Conservation (phyloP, 1,139 yeast genomes). For the Kodamaea fungicola region DNA sequence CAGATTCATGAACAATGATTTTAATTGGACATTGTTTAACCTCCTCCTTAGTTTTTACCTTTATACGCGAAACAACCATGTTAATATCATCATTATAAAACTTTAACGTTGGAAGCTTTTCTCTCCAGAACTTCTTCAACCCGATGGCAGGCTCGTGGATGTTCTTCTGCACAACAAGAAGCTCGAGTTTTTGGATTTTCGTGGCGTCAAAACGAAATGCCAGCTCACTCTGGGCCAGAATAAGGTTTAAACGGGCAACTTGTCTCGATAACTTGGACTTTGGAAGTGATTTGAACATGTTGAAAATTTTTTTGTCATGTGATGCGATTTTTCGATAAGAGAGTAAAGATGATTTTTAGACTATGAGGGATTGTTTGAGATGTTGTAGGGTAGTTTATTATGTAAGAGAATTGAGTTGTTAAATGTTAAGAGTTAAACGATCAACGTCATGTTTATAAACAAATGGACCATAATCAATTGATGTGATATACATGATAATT, state of each 20-base stretch:
- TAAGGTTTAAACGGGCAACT: slow-evolving; percentile 33
- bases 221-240: slow-evolving; percentile 37
- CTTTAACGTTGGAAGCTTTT: slow-evolving; percentile 69
- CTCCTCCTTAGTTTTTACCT: slow-evolving; percentile 36
- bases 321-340: too few relatives aligned
- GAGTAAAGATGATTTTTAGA: too few relatives aligned
- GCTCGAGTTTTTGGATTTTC: slow-evolving; percentile 25
- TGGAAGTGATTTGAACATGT: slow-evolving; percentile 26
- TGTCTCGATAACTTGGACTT: slow-evolving; percentile 29
- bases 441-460: too few relatives aligned
- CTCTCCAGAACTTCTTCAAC: slow-evolving; percentile 61
- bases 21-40: slow-evolving; percentile 49
- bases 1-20: slow-evolving; percentile 27
- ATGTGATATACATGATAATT: too few relatives aligned
- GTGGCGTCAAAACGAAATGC: slow-evolving; percentile 30
- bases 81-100: slow-evolving; percentile 75
- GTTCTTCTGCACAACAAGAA: slow-evolving; percentile 26
- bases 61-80: slow-evolving; percentile 58
- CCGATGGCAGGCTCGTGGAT: slow-evolving; percentile 34
- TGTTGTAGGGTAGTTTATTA: too few relatives aligned
- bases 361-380: too few relatives aligned
- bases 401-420: too few relatives aligned
- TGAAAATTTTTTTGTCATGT: slow-evolving; percentile 1
- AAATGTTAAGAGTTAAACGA: too few relatives aligned
- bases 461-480: too few relatives aligned